Base-by-base conservation (phyloP, 1,284 basidiomycete species). In the Rhodotorula sp. region DNA sequence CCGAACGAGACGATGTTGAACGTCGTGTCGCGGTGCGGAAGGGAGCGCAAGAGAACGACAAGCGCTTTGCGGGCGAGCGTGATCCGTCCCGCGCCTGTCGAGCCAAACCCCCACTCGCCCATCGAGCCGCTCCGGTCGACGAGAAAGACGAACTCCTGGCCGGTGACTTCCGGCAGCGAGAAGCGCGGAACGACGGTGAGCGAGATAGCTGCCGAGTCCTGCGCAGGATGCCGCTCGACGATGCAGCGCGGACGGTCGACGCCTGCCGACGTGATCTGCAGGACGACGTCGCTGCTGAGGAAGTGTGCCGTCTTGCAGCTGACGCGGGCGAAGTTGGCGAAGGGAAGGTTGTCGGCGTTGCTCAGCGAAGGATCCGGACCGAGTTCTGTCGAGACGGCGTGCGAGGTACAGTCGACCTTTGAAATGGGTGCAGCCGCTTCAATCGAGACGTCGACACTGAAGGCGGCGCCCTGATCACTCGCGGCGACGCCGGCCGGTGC, bases 1-100 rank as follows among this genome's bases (percentile, higher is more conserved):
- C 79, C 79, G 50, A 78, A 80, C 16, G 70, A 72, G 41, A 76
- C 70, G 49, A 80, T 70, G 64, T 80, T 80, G 74, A 80, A 78
- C 23, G 45, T 55, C 14, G 75, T 68, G 13, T 67, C 71, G 10
- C 44, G 46, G 10, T 50, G n/a, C 55, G 79, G 79, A 3, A 80
- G 67, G 5, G 72, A 72, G 46, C 77, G 68, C 25, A 80, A 55
- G 55, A 78, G 61, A 55, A 67, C 74, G 55, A 55, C 64, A 19
- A 71, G 62, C 41, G 74, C 72, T 25, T 66, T 64, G 42, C 58
- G 67, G 7, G 77, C 70, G 25, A 66, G 66, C 9, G 12, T 21
- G 42, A 79, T 80, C 34, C 72, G 52, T 16, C 25, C 48, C 1
- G 56, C 56, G 12, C 44, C 44, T 5, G 0, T 8, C 16, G 16